Evolutionary conservation across 257 asterid genomes (phyloP), one percentile per base, ranked within the genome.

Genomic region (Solanum pennellii): DNA sequence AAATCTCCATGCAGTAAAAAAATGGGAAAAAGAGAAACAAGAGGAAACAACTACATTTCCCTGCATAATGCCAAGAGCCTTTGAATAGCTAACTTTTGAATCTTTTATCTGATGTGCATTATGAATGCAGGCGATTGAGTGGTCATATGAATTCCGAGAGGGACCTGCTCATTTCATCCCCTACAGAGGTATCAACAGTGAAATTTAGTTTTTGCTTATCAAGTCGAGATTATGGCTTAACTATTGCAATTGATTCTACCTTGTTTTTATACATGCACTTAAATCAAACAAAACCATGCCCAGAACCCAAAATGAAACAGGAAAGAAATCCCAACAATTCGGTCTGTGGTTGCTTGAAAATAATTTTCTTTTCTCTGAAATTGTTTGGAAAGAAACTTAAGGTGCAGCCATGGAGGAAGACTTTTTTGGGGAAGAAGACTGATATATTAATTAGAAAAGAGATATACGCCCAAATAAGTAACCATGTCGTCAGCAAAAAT

Each of bases 81-180:
- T 45, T 56, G 69, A 82, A 20, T 49, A 47, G 71, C 45, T 49
- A 82, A 82, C 25, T 37, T 82, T 31, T 49, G 71, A 82, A 49
- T 33, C 71, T 82, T 49, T 27, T 12, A 31, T 82, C 85, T 49
- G 14, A 82, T 49, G 71, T 82, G 69, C 29, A 11, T 82, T 33
- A 35, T 59, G 47, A 49, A 60, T 86, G 92, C 95, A 93, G 98
- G 97, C 94, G 97, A 89, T 85, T 93, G 74, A 94, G 98, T 59
- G 94, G 94, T 56, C 91, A 89, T 87, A 59, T 92, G 87, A 89
- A 72, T 89, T 93, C 93, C 56, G 97, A 93, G 59, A 89, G 94
- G 90, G 93, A 90, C 82, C 86, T 90, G 13, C 29, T 93, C 75
- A 66, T 90, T 85, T 88, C 94, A 88, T 91, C 93, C 42, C 91